phyloP scores from a whole-genome alignment of 2,329 filamentous ascomycete species.

The Plectosphaerella plurivora region DNA sequence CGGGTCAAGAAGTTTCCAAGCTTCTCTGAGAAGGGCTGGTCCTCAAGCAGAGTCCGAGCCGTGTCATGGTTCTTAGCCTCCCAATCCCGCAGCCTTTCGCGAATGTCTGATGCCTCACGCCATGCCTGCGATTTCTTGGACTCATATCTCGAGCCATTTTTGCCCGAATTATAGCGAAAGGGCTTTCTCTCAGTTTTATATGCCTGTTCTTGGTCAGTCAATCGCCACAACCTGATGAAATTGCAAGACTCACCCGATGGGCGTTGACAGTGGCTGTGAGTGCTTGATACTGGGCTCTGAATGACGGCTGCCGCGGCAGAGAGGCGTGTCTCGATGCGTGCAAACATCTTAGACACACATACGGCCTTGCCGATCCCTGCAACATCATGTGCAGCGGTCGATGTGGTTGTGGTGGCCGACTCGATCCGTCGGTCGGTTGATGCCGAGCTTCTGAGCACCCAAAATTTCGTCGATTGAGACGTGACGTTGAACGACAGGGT shows the following conservation, averaged over 20 bases:
- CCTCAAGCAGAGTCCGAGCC: constrained; percentile 16
- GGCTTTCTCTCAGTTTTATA: background rate
- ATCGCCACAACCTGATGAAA: background rate
- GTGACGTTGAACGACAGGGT: background rate
- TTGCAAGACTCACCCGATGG: background rate
- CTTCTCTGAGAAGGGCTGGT: constrained; percentile 20
- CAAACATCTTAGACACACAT: constrained; percentile 28
- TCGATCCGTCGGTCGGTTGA: background rate
- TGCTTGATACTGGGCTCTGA: no score
- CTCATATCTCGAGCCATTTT: background rate
- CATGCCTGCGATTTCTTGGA: background rate
- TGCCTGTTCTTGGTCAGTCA: background rate
- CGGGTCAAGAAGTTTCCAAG: constrained; percentile 30
- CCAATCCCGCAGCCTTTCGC: constrained; percentile 37
- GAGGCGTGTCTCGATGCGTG: constrained; percentile 4
- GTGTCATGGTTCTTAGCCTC: constrained; percentile 26
- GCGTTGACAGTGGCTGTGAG: background rate
- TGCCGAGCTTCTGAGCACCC: background rate
- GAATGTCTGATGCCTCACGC: constrained; percentile 22
- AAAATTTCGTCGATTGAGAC: constrained; percentile 6
- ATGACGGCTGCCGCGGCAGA: background rate
- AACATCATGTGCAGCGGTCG: constrained; percentile 19
- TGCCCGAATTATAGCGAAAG: background rate
- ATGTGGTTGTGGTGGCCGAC: background rate
- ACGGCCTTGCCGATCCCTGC: constrained; percentile 20